phyloP scores from a whole-genome alignment of 1,284 basidiomycete genomes.

The Sanghuangporus weigelae region DNA sequence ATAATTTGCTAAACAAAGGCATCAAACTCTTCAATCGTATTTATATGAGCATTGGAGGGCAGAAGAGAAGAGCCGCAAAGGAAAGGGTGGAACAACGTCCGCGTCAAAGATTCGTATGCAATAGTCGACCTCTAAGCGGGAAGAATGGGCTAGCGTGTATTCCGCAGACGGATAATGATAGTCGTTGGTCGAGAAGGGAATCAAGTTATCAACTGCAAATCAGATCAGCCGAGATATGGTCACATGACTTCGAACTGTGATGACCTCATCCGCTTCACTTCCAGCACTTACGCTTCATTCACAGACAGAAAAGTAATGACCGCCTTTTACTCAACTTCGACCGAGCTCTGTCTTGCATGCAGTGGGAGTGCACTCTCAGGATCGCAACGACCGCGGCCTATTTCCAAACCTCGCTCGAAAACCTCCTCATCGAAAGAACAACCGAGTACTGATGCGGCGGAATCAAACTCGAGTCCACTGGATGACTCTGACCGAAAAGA shows the following conservation, averaged over 20 bases:
- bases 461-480: neutral
- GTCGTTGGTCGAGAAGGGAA: neutral
- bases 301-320: no score
- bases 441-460: neutral
- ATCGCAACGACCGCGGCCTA: neutral
- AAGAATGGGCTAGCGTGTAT: neutral
- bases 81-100: neutral
- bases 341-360: conserved; percentile 55
- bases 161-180: neutral
- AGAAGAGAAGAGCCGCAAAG: neutral
- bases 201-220: neutral
- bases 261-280: neutral
- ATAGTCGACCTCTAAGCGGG: no score
- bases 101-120: no score
- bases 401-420: neutral
- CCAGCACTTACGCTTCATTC: neutral
- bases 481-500: no score
- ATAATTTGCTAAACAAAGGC: neutral
- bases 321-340: neutral
- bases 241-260: neutral
- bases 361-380: conserved; percentile 44
- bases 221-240: neutral
- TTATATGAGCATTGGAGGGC: neutral
- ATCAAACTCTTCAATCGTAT: neutral
- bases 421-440: neutral